Percentiles rank a stretch among this genome's conserved stretches.
Conservation (phyloP, 1,284 basidiomycete species). For the Hemileia vastatrix region DNA sequence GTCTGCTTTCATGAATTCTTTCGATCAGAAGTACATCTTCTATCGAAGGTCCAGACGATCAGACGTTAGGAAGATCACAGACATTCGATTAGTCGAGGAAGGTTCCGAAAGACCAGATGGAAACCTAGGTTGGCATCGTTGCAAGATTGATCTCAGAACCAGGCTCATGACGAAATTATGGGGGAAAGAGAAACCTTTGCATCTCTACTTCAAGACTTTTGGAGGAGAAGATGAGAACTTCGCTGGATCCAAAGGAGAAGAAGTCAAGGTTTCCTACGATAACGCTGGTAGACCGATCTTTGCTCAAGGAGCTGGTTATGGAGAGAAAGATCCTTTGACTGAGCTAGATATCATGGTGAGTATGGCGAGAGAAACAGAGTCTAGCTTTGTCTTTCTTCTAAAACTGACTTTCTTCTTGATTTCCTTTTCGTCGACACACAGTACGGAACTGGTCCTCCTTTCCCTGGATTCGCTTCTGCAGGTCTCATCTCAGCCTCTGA, state of each 20-base stretch:
- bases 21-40: constrained; percentile 34
- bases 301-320: not conserved
- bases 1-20: constrained; percentile 22
- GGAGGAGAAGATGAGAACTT: constrained; percentile 8
- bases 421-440: not conserved
- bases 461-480: constrained; percentile 32
- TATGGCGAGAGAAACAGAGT: not conserved
- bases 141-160: constrained; percentile 29
- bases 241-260: not conserved
- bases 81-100: constrained; percentile 29
- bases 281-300: not conserved
- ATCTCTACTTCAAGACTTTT: constrained; percentile 31
- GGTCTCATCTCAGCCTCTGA: constrained; percentile 27
- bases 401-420: not conserved
- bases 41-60: constrained; percentile 29
- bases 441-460: constrained; percentile 35
- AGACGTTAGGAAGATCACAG: constrained; percentile 32
- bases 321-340: constrained; percentile 27
- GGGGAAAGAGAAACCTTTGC: constrained; percentile 22
- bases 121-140: constrained; percentile 30
- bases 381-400: not conserved
- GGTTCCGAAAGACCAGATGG: constrained; percentile 23
- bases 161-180: constrained; percentile 24
- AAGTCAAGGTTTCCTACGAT: not conserved
- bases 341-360: constrained; percentile 33